Conservation (phyloP, 2,329 filamentous ascomycete genomes). For the Aureobasidium sp. region DNA sequence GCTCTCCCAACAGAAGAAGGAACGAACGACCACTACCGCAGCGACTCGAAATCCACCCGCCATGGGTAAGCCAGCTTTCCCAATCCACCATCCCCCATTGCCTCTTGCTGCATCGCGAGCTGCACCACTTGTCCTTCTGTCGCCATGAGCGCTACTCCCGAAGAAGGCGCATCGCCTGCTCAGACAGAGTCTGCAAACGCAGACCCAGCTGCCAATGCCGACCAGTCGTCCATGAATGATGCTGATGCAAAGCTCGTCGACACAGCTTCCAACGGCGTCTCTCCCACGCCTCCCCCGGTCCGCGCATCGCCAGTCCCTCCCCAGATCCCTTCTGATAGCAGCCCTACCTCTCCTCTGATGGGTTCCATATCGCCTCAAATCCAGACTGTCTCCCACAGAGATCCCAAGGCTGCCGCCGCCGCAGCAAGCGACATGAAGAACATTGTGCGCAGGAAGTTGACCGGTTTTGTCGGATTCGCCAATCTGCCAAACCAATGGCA, state of each 20-base stretch:
- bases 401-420: constrained; percentile 49
- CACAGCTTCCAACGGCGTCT: constrained; percentile 37
- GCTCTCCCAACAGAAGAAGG: constrained; percentile 5
- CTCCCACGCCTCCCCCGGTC: constrained; percentile 33
- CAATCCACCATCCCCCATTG: not conserved
- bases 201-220: not conserved
- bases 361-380: constrained; percentile 32
- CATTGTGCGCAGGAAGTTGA: constrained; percentile 96
- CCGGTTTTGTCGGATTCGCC: constrained; percentile 96
- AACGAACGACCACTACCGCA: not conserved
- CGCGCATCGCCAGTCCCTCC: constrained; percentile 39
- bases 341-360: constrained; percentile 47
- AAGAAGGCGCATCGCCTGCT: constrained; percentile 2
- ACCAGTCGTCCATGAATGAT: constrained; percentile 6
- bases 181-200: not conserved
- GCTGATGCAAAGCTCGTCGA: constrained; percentile 14
- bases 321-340: constrained; percentile 38
- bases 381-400: constrained; percentile 56
- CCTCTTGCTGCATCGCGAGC: not conserved
- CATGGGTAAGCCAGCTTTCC: constrained; percentile 13
- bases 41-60: not conserved
- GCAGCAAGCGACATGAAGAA: constrained; percentile 61
- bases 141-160: constrained; percentile 5
- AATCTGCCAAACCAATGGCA: constrained; percentile 99
- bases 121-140: not conserved